Evolutionary conservation across 2,329 filamentous ascomycete genomes (phyloP).

Genomic region (Penicillium sp.): DNA sequence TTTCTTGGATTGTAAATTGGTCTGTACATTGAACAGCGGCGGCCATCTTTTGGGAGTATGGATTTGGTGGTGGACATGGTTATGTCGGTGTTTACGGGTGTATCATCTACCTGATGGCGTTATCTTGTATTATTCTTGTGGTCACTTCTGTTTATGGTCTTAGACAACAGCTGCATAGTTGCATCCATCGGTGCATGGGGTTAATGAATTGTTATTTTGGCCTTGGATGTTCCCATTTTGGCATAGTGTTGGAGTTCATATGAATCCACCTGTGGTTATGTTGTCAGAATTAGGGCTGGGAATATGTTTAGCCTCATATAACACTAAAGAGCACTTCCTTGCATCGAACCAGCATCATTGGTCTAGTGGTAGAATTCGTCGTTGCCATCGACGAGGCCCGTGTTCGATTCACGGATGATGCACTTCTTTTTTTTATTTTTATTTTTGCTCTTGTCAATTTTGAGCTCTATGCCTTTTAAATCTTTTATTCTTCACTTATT

Average conservation of each 20-base stretch:
- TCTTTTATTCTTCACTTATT: background rate
- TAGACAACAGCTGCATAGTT: constrained; percentile 15
- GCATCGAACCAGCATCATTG: constrained; percentile 40
- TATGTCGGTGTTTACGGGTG: constrained; percentile 16
- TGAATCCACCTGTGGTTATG: too few species aligned
- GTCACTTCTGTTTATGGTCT: constrained; percentile 6
- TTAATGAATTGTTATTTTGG: constrained; percentile 14
- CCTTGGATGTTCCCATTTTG: background rate
- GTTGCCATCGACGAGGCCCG: constrained; percentile 50
- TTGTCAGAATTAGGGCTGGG: too few species aligned
- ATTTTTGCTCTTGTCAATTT: background rate
- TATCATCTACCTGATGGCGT: constrained; percentile 15
- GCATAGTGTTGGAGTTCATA: background rate
- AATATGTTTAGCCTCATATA: rapidly evolving
- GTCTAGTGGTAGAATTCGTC: constrained; percentile 49
- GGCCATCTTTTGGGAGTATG: constrained; percentile 1
- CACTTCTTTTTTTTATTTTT: constrained; percentile 16
- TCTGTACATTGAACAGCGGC: constrained; percentile 10
- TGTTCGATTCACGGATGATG: constrained; percentile 49
- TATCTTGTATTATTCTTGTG: constrained; percentile 14
- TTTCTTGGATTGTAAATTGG: constrained; percentile 4
- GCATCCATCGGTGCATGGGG: constrained; percentile 19
- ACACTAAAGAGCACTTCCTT: rapidly evolving
- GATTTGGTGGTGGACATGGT: constrained; percentile 2
- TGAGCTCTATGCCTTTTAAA: background rate